Conservation (phyloP, 306 rosid species). For the Acacia confusa region DNA sequence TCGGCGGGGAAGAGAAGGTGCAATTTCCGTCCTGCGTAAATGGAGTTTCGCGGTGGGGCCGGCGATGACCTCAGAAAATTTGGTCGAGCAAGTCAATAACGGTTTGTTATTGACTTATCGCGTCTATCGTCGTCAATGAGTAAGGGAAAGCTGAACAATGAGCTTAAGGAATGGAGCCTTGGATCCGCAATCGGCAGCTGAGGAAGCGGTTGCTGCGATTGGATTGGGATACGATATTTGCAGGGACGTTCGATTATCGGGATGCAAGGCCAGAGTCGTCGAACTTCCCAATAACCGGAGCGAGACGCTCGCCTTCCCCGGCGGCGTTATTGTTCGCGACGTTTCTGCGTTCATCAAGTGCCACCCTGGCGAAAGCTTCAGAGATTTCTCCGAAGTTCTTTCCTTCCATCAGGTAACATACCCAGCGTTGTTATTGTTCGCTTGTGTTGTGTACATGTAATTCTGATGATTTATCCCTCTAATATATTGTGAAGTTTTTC, state of each 20-base stretch:
- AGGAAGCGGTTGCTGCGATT: conserved; percentile 52
- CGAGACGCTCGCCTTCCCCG: conserved; percentile 54
- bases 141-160: not conserved
- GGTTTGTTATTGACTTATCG: not conserved
- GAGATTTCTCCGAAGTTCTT: conserved; percentile 53
- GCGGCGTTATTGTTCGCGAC: conserved; percentile 44
- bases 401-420: conserved; percentile 53
- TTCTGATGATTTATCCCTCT: not conserved
- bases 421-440: not conserved
- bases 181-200: conserved; percentile 54
- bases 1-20: no score
- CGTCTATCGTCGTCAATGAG: not conserved
- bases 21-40: not conserved
- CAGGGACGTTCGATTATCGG: conserved; percentile 44
- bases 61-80: not conserved
- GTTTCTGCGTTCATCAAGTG: conserved; percentile 61
- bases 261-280: conserved; percentile 49
- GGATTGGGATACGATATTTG: conserved; percentile 67
- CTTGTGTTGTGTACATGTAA: not conserved
- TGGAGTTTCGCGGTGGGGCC: not conserved
- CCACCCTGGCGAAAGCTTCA: conserved; percentile 62
- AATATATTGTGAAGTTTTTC: not conserved
- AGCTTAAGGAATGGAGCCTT: conserved; percentile 17
- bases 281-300: conserved; percentile 43
- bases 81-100: not conserved